These are phyloP conservation scores for Wallacemonas collosoma DNA, from an alignment of 208 protist species.

Conservation along the genomic window DNA sequence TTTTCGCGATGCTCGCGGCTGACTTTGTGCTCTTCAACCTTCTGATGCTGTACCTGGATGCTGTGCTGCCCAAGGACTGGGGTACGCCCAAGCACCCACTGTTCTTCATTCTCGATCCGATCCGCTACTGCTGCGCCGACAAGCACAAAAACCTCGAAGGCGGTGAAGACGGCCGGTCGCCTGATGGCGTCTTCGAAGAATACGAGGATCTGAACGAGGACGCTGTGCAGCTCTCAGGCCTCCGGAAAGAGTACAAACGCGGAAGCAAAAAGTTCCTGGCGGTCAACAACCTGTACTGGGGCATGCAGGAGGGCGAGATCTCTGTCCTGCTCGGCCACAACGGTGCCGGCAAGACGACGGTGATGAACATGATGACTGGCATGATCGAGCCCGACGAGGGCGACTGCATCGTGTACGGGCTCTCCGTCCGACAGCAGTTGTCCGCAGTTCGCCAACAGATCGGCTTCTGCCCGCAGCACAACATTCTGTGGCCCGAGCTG, in stretches of 20 bases:
- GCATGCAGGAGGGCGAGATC: conserved; percentile 62
- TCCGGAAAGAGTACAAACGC: conserved; percentile 55
- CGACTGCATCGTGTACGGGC: conserved; percentile 32
- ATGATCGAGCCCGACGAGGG: conserved; percentile 41
- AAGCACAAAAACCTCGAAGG: conserved; percentile 18
- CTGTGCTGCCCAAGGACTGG: conserved; percentile 51
- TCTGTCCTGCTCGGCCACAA: conserved; percentile 64
- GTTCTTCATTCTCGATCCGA: conserved; percentile 59
- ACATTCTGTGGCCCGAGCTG: conserved; percentile 88
- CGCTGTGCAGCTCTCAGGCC: conserved; percentile 28
- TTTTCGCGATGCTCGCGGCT: conserved; percentile 38
- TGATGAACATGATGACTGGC: conserved; percentile 55
- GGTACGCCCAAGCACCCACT: conserved; percentile 59
- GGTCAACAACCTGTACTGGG: conserved; percentile 82
- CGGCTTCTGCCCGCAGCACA: conserved; percentile 92
- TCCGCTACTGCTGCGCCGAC: conserved; percentile 13
- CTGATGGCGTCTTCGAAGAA: conserved; percentile 45
- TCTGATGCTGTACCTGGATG: conserved; percentile 68
- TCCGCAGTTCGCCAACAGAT: conserved; percentile 62
- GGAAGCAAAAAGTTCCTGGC: conserved; percentile 43
- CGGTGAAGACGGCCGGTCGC: conserved; percentile 25
- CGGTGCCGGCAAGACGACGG: conserved; percentile 51
- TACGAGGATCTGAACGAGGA: conserved; percentile 14
- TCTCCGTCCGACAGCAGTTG: conserved; percentile 32
- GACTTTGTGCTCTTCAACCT: conserved; percentile 62